A percentile compares a stretch with the other conserved stretches of the same genome.
These are phyloP conservation scores for Hymenoscyphus salicellus DNA, from an alignment of 2,329 filamentous ascomycete genomes.

Conservation along the genomic window DNA sequence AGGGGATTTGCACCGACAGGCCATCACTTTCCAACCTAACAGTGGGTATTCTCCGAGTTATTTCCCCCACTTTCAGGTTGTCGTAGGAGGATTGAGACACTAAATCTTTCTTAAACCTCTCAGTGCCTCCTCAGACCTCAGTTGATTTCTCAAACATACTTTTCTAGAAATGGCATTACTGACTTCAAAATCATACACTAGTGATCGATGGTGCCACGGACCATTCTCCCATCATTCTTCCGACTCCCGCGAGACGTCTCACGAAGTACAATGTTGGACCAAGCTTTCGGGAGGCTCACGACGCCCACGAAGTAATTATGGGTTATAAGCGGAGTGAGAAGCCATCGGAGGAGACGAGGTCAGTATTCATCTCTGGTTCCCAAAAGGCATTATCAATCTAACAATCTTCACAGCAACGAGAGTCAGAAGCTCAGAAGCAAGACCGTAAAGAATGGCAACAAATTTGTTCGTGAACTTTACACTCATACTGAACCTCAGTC, in stretches of 20 bases:
- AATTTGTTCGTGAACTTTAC: no score
- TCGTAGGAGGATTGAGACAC: no score
- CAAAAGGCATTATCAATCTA: neutral
- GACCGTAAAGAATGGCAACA: neutral
- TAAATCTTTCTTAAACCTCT: no score
- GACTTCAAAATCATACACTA: neutral
- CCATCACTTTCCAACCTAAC: neutral
- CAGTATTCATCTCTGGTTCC: neutral
- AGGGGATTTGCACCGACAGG: neutral
- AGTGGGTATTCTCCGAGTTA: neutral
- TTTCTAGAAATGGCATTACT: neutral
- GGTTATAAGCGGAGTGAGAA: neutral
- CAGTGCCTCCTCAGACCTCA: no score
- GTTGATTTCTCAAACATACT: no score
- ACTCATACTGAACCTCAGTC: no score
- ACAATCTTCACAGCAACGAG: neutral
- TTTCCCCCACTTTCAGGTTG: neutral
- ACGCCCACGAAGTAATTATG: slow-evolving; percentile 8
- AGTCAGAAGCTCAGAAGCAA: neutral
- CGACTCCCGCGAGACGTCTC: neutral
- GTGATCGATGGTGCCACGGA: neutral
- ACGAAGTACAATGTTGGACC: slow-evolving; percentile 7
- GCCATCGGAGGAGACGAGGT: neutral
- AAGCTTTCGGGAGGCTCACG: neutral
- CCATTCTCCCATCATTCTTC: neutral